Evolutionary conservation across 176 grass and related monocot genomes (phyloP), one percentile per base, ranked within the genome.

Genomic region (Saccharum officinarum): DNA sequence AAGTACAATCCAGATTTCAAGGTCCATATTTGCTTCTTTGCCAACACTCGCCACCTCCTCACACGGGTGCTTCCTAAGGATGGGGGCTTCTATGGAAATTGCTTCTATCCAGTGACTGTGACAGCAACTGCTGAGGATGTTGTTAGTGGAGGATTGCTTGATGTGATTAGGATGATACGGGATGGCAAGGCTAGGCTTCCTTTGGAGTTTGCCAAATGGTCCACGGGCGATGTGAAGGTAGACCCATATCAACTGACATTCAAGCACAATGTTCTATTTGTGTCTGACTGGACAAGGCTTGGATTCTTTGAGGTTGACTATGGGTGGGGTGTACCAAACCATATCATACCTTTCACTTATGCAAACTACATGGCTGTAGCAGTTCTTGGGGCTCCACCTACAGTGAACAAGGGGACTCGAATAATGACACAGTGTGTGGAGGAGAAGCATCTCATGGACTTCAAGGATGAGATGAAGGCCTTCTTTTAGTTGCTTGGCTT

Each of bases 381-480:
- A 4, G 87, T 94, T 67, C 63, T 94, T 62, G 89, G 88, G 15
- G 86, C 90, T 8, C 92, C 90, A 23, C 87, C 92, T 0, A 18
- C 54, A 6, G 82, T 67, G 0, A 92, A 40, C 10, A 92, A 92
- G 34, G 92, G 92, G 5, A 94, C 87, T 14, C 80, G 90, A 61
- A 88, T 94, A n/a, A 94, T 92, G 92, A 90, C 92, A 0, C 92
- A 94, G 0, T 92, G 90, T 34, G 84, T 92, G 54, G 84, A 94
- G 74, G 63, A 80, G 47, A 79, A 85, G 47, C 50, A 88, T 66
- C 52, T 92, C 39, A 47, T 67, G 16, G 77, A 83, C 8, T 94
- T 92, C 69, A 73, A 16, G 30, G 68, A 87, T 52, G 81, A 94
- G 78, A 90, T 94, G 87, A 94, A 94, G 61, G 20, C 44, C 41